Percentiles rank a stretch among this genome's conserved stretches.
Conservation (phyloP, 1,284 basidiomycete species). For the Stereum hirsutum region DNA sequence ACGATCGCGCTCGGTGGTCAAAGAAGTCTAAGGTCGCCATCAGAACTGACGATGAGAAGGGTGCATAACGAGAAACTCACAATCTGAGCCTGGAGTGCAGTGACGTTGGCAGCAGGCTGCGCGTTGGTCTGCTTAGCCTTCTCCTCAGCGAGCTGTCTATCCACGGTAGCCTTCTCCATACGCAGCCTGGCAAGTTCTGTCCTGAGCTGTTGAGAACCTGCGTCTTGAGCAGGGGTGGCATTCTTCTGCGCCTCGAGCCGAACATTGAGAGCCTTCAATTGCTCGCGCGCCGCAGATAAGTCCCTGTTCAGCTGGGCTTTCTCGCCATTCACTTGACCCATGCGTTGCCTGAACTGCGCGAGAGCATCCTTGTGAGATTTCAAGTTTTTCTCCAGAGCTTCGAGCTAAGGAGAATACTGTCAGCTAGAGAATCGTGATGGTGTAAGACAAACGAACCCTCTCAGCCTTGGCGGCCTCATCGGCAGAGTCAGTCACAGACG, state of each 20-base stretch:
- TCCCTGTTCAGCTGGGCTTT: constrained; percentile 22
- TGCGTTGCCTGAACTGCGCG: constrained; percentile 22
- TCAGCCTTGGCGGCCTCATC: too few relatives aligned
- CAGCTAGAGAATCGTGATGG: too few relatives aligned
- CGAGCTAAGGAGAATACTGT: constrained; percentile 7
- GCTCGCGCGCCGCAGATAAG: constrained; percentile 17
- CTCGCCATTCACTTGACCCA: constrained; percentile 21
- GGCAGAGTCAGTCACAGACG: not conserved
- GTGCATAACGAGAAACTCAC: constrained; percentile 25
- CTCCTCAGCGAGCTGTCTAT: constrained; percentile 29
- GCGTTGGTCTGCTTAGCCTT: constrained; percentile 21
- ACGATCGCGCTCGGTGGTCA: constrained; percentile 53
- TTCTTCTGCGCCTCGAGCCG: constrained; percentile 24
- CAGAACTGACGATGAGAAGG: constrained; percentile 2
- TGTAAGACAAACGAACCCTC: too few relatives aligned
- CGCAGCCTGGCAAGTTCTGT: constrained; percentile 30
- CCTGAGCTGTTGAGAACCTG: constrained; percentile 12
- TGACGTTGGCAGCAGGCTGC: constrained; percentile 8
- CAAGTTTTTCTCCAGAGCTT: constrained; percentile 4
- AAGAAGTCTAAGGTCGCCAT: constrained; percentile 29
- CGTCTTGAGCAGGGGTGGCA: constrained; percentile 12
- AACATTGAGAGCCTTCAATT: constrained; percentile 18
- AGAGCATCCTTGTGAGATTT: not conserved
- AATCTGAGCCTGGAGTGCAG: constrained; percentile 20
- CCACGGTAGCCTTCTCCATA: constrained; percentile 33